Percentiles rank a stretch among this genome's conserved stretches.
phyloP scores from a whole-genome alignment of 441 rosid genomes.

The Metrosideros polymorpha region DNA sequence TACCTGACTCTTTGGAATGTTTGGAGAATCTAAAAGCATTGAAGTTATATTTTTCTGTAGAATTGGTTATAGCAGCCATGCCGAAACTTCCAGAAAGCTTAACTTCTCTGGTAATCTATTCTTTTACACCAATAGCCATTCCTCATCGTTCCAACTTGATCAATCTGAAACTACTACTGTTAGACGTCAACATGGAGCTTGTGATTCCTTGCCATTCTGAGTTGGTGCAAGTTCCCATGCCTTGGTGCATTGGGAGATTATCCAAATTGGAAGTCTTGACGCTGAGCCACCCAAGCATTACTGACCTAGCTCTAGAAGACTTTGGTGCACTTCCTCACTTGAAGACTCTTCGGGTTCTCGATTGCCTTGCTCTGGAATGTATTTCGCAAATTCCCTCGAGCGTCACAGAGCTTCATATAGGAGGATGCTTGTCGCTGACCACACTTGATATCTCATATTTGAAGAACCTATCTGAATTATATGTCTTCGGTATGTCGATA shows the following conservation, averaged over 20 bases:
- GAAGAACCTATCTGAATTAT: not conserved
- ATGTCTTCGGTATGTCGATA: not conserved
- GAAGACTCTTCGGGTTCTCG: not conserved
- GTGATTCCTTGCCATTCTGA: not conserved
- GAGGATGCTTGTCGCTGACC: not conserved
- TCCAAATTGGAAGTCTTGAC: not conserved
- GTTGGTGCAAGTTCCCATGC: not conserved
- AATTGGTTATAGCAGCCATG: not conserved
- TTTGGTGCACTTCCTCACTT: not conserved
- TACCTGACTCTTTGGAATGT: not conserved
- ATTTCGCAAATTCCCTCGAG: not conserved
- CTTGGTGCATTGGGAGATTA: not conserved
- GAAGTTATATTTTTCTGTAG: not conserved
- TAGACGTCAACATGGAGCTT: not conserved
- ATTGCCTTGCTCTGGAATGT: accelerated
- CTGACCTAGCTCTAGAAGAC: not conserved
- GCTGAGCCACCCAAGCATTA: not conserved
- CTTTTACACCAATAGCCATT: not conserved
- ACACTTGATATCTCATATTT: not conserved
- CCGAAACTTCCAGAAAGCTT: not conserved
- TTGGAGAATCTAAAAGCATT: not conserved
- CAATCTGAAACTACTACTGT: not conserved
- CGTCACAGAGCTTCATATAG: not conserved
- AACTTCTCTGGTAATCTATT: not conserved
- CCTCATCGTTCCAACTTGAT: not conserved